phyloP scores from a whole-genome alignment of 1,139 yeast species.

The Komagataea norvegica region DNA sequence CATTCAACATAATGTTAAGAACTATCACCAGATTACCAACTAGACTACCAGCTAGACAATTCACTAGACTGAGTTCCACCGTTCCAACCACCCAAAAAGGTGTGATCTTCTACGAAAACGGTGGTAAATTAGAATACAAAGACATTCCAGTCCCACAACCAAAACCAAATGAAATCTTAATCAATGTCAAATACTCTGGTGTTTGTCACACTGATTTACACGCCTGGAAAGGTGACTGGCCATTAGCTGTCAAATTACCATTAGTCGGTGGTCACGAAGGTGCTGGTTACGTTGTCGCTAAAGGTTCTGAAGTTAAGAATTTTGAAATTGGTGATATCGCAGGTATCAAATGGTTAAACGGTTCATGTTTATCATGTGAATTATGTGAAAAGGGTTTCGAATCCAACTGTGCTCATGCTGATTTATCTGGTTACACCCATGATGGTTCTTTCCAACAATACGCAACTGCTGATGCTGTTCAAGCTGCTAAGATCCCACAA shows the following conservation, averaged over 20 bases:
- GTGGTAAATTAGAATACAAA: conserved; percentile 45
- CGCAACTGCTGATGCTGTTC: conserved; percentile 75
- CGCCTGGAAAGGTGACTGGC: conserved; percentile 72
- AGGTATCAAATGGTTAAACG: conserved; percentile 73
- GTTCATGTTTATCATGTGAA: conserved; percentile 68
- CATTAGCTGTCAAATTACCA: conserved; percentile 54
- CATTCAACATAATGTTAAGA: conserved; percentile 21
- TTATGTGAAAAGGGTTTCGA: conserved; percentile 60
- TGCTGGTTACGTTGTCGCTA: conserved; percentile 72
- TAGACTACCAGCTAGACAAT: conserved; percentile 11
- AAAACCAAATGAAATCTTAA: conserved; percentile 54
- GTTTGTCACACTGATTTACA: conserved; percentile 68
- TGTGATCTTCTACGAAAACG: conserved; percentile 42
- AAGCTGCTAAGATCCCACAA: conserved; percentile 65
- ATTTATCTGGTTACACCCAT: conserved; percentile 71
- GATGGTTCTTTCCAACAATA: conserved; percentile 80
- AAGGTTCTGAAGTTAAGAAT: conserved; percentile 60
- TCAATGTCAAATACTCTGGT: conserved; percentile 65
- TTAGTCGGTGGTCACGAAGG: conserved; percentile 80
- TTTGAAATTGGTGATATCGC: conserved; percentile 70
- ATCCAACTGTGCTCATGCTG: conserved; percentile 65
- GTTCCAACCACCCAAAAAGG: conserved; percentile 45
- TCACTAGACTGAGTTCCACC: conserved; percentile 13
- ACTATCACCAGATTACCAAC: conserved; percentile 15
- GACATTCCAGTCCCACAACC: conserved; percentile 60